phyloP scores from a whole-genome alignment of 371 early-diverging fungal genomes.

The Circinella umbellata region DNA sequence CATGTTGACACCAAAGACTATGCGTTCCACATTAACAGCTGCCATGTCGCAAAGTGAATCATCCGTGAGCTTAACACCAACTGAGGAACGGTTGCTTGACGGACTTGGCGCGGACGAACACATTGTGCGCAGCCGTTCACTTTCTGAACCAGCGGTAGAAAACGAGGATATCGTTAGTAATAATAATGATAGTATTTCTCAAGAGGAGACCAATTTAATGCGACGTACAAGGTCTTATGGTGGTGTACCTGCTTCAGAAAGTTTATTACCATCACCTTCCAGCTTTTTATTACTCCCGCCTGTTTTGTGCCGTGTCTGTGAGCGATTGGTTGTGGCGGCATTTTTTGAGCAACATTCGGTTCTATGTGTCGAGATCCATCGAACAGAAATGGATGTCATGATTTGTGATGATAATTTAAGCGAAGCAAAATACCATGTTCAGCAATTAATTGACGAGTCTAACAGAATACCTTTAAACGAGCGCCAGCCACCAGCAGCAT shows the following conservation, averaged over 20 bases:
- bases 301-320: slow-evolving; percentile 82
- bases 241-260: slow-evolving; percentile 22
- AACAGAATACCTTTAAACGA: not conserved
- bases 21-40: not conserved
- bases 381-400: slow-evolving; percentile 75
- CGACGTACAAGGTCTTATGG: slow-evolving; percentile 34
- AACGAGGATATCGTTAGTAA: not conserved
- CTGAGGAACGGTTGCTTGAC: slow-evolving; percentile 1
- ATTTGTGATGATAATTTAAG: slow-evolving; percentile 75
- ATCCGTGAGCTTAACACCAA: slow-evolving; percentile 1
- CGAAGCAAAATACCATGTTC: slow-evolving; percentile 62
- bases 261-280: slow-evolving; percentile 18
- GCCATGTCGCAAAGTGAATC: slow-evolving; percentile 1
- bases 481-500: not conserved
- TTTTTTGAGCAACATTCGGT: slow-evolving; percentile 82
- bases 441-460: slow-evolving; percentile 30
- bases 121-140: slow-evolving; percentile 18
- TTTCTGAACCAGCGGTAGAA: slow-evolving; percentile 23
- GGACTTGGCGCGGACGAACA: not conserved
- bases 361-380: slow-evolving; percentile 79
- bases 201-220: slow-evolving; percentile 16
- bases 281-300: slow-evolving; percentile 38
- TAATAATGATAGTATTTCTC: slow-evolving; percentile 8
- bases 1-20: not conserved
- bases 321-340: slow-evolving; percentile 71